Evolutionary conservation across 163 green algal genomes (phyloP).

Genomic region (Prototheca wickerhamii): DNA sequence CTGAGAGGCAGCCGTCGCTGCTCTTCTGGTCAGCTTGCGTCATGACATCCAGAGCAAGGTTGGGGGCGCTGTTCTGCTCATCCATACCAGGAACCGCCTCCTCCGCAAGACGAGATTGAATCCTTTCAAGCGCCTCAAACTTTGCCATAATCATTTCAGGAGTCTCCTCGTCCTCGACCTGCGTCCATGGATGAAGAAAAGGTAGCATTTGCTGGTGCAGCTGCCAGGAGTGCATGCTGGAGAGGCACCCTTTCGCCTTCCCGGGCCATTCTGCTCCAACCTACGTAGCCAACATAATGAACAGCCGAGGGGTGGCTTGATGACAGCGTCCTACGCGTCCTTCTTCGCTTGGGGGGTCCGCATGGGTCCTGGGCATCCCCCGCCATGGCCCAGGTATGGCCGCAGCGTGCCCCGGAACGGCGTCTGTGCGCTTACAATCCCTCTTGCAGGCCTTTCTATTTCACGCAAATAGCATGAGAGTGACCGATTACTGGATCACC

Average conservation of each 20-base stretch:
- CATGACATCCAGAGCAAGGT: not conserved
- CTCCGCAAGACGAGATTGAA: constrained; percentile 28
- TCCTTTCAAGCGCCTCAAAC: constrained; percentile 79
- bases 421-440: too few relatives aligned
- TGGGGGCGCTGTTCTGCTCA: too few relatives aligned
- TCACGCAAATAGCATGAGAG: too few relatives aligned
- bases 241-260: not conserved
- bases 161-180: constrained; percentile 69
- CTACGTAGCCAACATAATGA: constrained; percentile 87
- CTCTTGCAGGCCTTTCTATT: too few relatives aligned
- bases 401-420: too few relatives aligned
- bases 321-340: constrained; percentile 24
- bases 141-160: constrained; percentile 96
- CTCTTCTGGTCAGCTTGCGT: not conserved
- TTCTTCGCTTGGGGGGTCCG: constrained; percentile 45
- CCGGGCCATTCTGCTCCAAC: constrained; percentile 8
- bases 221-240: not conserved
- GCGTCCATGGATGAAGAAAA: not conserved
- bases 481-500: too few relatives aligned
- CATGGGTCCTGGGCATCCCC: too few relatives aligned
- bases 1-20: constrained; percentile 40
- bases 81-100: not conserved
- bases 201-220: not conserved
- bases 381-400: too few relatives aligned
- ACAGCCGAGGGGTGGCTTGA: constrained; percentile 46